Evolutionary conservation across 257 asterid species (phyloP), one percentile per base, ranked within the genome.

Genomic region (Jasminum sambac): DNA sequence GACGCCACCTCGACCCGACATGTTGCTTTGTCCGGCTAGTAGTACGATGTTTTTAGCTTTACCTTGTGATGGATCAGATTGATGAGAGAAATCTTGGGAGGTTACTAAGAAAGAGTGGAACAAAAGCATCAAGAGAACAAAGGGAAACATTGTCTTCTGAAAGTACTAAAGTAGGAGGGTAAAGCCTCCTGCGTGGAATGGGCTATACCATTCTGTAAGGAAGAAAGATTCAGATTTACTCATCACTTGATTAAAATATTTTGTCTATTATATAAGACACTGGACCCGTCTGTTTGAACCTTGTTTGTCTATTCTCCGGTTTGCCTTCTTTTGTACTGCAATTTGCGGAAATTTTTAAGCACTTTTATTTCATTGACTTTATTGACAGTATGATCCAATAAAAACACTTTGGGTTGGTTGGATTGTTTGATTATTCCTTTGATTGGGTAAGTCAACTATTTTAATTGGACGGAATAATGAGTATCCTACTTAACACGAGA

Each of bases 1-100:
- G 10, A 44, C 64, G 5, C 78, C 74, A 2, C 74, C 78, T n/a
- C 78, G 70, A 2, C 78, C 78, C 10, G 69, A 61, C 78, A 74
- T 74, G 26, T 74, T 74, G 46, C 78, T 74, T 4, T 74, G 78
- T 61, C 74, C 74, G 12, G 74, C 72, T 16, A 74, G 55, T 14
- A 74, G 13, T 40, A 74, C 37, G 11, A 74, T 68, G 59, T 37
- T 74, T 6, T 66, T 66, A 3, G 30, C 69, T 55, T 55, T 66
- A 3, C 48, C 69, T 55, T 55, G 62, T 19, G 9, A 55, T 40
- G 44, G 44, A 2, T 2, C 59, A 19, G n/a, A 2, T 21, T 50
- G 24, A 50, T 50, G 25, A 50, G 59, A 50, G 24, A 50, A 24
- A 55, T 55, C 62, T 9, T 19, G 62, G 23, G 62, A 8, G 30